Conservation (phyloP, 148 eudicot genomes). For the Mesembryanthemum crystallinum region DNA sequence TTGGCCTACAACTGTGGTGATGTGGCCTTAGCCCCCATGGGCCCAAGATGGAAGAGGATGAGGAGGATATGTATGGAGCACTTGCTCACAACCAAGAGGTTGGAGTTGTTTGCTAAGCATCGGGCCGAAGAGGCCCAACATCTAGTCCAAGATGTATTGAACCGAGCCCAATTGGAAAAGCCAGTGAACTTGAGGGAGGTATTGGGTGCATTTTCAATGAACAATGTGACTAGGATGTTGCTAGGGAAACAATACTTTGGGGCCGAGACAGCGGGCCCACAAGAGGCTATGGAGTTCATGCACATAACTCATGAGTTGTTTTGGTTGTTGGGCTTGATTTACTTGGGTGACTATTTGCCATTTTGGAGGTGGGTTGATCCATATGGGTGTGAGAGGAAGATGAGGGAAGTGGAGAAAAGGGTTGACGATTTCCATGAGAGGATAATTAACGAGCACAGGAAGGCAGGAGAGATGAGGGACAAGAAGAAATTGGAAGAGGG, state of each 20-base stretch:
- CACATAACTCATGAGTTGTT: conserved; percentile 89
- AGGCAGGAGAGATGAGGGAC: conserved; percentile 26
- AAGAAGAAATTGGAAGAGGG: conserved; percentile 32
- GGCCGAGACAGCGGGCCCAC: conserved; percentile 58
- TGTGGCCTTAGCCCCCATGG: conserved; percentile 91
- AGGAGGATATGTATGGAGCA: conserved; percentile 94
- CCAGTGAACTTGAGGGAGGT: conserved; percentile 72
- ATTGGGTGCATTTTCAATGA: conserved; percentile 90
- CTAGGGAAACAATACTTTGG: conserved; percentile 93
- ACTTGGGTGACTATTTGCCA: conserved; percentile 90
- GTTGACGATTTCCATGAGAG: conserved; percentile 81
- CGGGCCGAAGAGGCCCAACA: conserved; percentile 82
- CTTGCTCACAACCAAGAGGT: conserved; percentile 71
- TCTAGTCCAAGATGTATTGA: conserved; percentile 64
- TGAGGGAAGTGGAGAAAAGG: conserved; percentile 92
- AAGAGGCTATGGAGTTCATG: conserved; percentile 90
- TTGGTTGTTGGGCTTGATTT: conserved; percentile 80
- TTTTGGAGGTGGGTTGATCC: conserved; percentile 97
- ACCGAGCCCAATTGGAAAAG: conserved; percentile 35
- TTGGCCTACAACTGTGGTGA: conserved; percentile 80
- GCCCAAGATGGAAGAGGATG: conserved; percentile 92
- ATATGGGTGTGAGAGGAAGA: conserved; percentile 77
- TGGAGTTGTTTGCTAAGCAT: conserved; percentile 59
- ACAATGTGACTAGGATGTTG: conserved; percentile 94
- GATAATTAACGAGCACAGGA: conserved; percentile 74